Conservation (phyloP, 805 yeast species). For the Yarrowia bubula region DNA sequence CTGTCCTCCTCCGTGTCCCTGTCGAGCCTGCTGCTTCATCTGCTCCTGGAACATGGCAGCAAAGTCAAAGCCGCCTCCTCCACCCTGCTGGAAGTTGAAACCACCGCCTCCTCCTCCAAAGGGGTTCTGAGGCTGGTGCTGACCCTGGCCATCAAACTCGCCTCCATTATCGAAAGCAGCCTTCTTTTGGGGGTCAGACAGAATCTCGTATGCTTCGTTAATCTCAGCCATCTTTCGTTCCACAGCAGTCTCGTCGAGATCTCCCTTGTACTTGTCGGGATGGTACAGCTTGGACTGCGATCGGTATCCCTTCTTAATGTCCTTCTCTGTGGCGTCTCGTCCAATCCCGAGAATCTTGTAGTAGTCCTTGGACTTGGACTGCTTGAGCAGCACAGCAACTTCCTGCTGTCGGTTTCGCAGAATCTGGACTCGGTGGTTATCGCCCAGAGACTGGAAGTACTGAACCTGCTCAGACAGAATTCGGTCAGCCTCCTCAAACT, state of each 20-base stretch:
- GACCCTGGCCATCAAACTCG: conserved; percentile 34
- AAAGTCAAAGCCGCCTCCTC: conserved; percentile 12
- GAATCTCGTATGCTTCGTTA: conserved; percentile 86
- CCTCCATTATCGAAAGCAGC: conserved; percentile 62
- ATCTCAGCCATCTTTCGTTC: conserved; percentile 87
- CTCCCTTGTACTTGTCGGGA: conserved; percentile 85
- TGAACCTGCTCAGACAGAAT: conserved; percentile 31
- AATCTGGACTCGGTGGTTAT: conserved; percentile 9
- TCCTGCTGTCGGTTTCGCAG: conserved; percentile 31
- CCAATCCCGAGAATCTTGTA: conserved; percentile 73
- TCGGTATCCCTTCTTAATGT: conserved; percentile 79
- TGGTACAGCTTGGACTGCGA: conserved; percentile 76
- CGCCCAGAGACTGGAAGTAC: conserved; percentile 28
- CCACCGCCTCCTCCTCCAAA: conserved; percentile 12
- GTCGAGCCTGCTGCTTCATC: conserved; percentile 20
- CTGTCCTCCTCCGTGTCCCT: not conserved
- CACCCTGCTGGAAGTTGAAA: conserved; percentile 19
- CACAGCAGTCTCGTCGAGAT: conserved; percentile 61
- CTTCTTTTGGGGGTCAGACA: conserved; percentile 63
- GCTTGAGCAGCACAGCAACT: conserved; percentile 31
- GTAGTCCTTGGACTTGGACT: conserved; percentile 59
- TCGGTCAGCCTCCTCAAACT: conserved; percentile 31
- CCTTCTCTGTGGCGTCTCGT: conserved; percentile 63
- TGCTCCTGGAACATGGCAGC: conserved; percentile 27
- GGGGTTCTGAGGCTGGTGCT: conserved; percentile 21